A percentile compares a stretch with the other conserved stretches of the same genome.
Conservation (phyloP, 805 yeast species). For the Brettanomyces naardenensis region DNA sequence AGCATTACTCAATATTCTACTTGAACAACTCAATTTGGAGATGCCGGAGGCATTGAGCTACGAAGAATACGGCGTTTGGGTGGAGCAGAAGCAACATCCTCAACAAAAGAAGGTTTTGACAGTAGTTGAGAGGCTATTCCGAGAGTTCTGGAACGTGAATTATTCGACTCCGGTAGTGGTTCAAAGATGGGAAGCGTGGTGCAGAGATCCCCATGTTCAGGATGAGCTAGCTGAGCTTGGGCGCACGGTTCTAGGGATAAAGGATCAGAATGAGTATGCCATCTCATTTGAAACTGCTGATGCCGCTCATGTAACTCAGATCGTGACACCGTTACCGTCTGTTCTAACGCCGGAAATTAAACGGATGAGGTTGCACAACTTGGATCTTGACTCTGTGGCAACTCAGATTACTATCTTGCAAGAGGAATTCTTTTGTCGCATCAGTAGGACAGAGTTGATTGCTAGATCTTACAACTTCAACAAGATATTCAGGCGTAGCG, state of each 20-base stretch:
- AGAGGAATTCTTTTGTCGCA: slow-evolving; percentile 56
- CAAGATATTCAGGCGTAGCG: slow-evolving; percentile 15
- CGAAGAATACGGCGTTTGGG: slow-evolving; percentile 76
- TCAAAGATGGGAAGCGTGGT: slow-evolving; percentile 20
- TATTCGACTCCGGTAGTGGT: slow-evolving; percentile 42
- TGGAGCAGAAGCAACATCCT: slow-evolving; percentile 58
- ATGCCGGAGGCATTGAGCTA: slow-evolving; percentile 86
- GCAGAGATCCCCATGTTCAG: slow-evolving; percentile 7
- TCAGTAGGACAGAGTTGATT: slow-evolving; percentile 65
- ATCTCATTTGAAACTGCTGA: slow-evolving; percentile 15
- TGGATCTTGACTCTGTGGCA: slow-evolving; percentile 72
- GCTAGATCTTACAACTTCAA: slow-evolving; percentile 70
- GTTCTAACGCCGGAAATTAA: slow-evolving; percentile 24
- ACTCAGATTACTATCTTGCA: slow-evolving; percentile 79
- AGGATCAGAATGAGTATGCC: slow-evolving; percentile 20
- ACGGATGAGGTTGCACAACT: slow-evolving; percentile 46
- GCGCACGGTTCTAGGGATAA: slow-evolving; percentile 13
- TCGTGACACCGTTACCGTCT: slow-evolving; percentile 12
- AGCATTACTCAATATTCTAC: slow-evolving; percentile 50
- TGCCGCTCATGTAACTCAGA: slow-evolving; percentile 6
- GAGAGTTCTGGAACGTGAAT: slow-evolving; percentile 61
- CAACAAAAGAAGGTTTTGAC: slow-evolving; percentile 59
- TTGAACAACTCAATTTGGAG: slow-evolving; percentile 56
- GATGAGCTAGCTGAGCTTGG: slow-evolving; percentile 14
- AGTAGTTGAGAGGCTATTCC: slow-evolving; percentile 57